A percentile compares a stretch with the other conserved stretches of the same genome.
Conservation (phyloP, 2,329 filamentous ascomycete genomes). For the Penicillium digitatum region DNA sequence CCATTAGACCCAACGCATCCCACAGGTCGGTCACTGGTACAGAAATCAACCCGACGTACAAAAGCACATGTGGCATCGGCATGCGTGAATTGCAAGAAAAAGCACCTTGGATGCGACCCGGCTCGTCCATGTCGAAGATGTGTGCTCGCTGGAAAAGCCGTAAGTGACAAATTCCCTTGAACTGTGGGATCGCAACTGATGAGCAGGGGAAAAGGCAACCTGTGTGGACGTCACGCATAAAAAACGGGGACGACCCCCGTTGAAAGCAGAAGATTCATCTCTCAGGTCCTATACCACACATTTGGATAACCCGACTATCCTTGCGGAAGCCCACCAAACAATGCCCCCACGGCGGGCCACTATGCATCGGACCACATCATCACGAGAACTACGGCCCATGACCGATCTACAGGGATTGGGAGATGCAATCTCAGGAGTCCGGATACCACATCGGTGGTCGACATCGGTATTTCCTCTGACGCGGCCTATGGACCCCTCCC, state of each 20-base stretch:
- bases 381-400: conserved; percentile 38
- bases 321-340: conserved; percentile 26
- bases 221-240: conserved; percentile 48
- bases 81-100: conserved; percentile 49
- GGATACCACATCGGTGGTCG: conserved; percentile 33
- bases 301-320: conserved; percentile 24
- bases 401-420: conserved; percentile 35
- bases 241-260: conserved; percentile 44
- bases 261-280: conserved; percentile 43
- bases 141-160: conserved; percentile 46
- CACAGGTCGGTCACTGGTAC: conserved; percentile 27
- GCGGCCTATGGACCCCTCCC: conserved; percentile 27
- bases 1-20: conserved; percentile 23
- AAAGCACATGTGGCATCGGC: conserved; percentile 49
- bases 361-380: conserved; percentile 35
- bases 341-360: conserved; percentile 22
- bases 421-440: conserved; percentile 17
- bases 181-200: not conserved
- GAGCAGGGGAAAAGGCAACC: conserved; percentile 32
- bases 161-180: conserved; percentile 25
- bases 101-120: conserved; percentile 47
- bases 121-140: conserved; percentile 46
- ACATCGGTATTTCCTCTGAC: conserved; percentile 29
- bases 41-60: conserved; percentile 43
- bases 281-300: conserved; percentile 31